Evolutionary conservation across 495 filamentous ascomycete genomes (phyloP).

Genomic region (Cryomyces antarcticus): DNA sequence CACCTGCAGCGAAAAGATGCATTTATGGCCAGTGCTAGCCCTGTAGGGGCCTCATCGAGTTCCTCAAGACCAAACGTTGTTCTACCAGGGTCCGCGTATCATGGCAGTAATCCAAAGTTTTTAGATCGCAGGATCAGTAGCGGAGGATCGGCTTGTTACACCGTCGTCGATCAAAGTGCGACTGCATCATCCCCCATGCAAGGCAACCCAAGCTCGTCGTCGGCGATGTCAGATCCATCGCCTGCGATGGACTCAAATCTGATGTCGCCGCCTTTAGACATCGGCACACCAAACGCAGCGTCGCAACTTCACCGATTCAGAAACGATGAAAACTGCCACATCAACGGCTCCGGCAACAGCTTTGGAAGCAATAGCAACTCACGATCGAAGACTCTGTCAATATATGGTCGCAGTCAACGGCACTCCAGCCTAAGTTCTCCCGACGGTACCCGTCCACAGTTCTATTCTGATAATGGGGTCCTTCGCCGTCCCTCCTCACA

Average conservation of each 20-base stretch:
- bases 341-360: too few relatives aligned
- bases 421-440: not conserved
- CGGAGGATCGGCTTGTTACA: not conserved
- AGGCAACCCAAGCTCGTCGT: not conserved
- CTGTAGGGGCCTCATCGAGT: constrained; percentile 11
- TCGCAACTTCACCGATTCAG: not conserved
- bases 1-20: constrained; percentile 83
- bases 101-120: not conserved
- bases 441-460: not conserved
- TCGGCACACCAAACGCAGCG: not conserved
- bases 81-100: not conserved
- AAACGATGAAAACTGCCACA: not conserved
- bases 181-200: not conserved
- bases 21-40: constrained; percentile 33
- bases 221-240: not conserved
- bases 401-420: not conserved
- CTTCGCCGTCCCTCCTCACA: not conserved
- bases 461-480: not conserved
- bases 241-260: not conserved
- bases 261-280: not conserved
- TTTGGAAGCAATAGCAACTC: not conserved
- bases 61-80: not conserved
- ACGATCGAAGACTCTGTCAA: not conserved
- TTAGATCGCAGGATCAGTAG: not conserved
- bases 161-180: not conserved